These are phyloP conservation scores for Nakazawaea ernobii DNA, from an alignment of 805 yeast species.

Conservation along the genomic window DNA sequence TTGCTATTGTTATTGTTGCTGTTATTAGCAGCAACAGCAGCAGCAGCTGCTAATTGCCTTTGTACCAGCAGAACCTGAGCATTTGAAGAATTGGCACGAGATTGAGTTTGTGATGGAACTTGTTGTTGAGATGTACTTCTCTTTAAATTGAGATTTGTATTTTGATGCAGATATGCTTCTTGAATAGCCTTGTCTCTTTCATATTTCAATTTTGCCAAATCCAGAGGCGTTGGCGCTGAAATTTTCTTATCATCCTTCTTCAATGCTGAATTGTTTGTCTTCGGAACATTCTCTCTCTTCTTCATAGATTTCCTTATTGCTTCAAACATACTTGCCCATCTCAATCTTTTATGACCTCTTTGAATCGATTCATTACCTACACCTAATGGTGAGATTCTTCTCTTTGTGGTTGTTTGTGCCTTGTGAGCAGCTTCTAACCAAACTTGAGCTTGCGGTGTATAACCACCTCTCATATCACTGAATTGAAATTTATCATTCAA, in stretches of 20 bases:
- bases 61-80: constrained; percentile 9
- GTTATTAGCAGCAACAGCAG: constrained; percentile 4
- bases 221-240: constrained; percentile 76
- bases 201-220: constrained; percentile 72
- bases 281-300: constrained; percentile 74
- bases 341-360: constrained; percentile 81
- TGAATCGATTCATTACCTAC: constrained; percentile 92
- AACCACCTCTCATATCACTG: constrained; percentile 80
- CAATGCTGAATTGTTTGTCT: constrained; percentile 41
- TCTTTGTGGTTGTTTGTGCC: constrained; percentile 80
- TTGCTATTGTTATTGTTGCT: constrained; percentile 6
- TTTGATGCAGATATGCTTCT: constrained; percentile 50
- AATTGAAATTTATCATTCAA: constrained; percentile 84
- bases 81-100: constrained; percentile 2
- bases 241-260: constrained; percentile 31
- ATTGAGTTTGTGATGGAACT: not conserved
- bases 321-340: constrained; percentile 98
- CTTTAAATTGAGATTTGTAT: not conserved
- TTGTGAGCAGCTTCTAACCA: constrained; percentile 92
- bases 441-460: constrained; percentile 76
- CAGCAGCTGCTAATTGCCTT: constrained; percentile 11
- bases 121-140: constrained; percentile 1
- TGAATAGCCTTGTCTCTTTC: constrained; percentile 85
- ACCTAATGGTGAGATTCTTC: constrained; percentile 87
- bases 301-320: constrained; percentile 87